Evolutionary conservation across 2,329 filamentous ascomycete genomes (phyloP), one percentile per base, ranked within the genome.

Genomic region (Fusarium denticulatum): DNA sequence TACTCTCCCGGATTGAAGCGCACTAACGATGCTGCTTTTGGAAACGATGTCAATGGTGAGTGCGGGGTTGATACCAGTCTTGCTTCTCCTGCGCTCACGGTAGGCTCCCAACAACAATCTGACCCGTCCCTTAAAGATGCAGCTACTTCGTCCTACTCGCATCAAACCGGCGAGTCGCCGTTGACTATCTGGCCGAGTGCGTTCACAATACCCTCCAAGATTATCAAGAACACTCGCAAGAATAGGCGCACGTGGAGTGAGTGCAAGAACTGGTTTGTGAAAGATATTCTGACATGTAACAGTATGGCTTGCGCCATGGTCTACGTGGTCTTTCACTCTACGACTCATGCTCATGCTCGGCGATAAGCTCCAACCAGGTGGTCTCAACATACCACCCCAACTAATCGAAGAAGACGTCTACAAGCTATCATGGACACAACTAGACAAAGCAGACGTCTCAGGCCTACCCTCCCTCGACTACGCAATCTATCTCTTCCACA

Each of bases 221-320:
- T 75, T 15, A 77, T 81, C 6, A 79, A 75, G 62, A 81, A 79
- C 40, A 74, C 73, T 1, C 70, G 79, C n/a, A 76, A 74, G 18
- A 79, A 80, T 30, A 79, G 73, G 45, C 75, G 79, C 8, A 79
- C 77, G 18, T 84, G 82, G 82, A 82, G 82, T 84, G 60, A 61
- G 81, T 78, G 9, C 12, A 39, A 39, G 4, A 8, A 3, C 45
- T 11, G 15, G 15, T 13, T 7, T 32, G 1, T 12, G 9, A 4
- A 3, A 36, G 30, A 1, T 18, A n/a, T 42, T n/a, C 52, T 63
- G 20, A 55, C 32, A 13, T 24, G 0, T n/a, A 1, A 39, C 26
- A 80, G 79, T 79, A 26, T 80, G 77, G 70, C 69, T 83, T 6
- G 77, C 81, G 1, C 81, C 81, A 0, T 79, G 77, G 53, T 82